phyloP scores from a whole-genome alignment of 306 rosid genomes.

The Sindora glabra region DNA sequence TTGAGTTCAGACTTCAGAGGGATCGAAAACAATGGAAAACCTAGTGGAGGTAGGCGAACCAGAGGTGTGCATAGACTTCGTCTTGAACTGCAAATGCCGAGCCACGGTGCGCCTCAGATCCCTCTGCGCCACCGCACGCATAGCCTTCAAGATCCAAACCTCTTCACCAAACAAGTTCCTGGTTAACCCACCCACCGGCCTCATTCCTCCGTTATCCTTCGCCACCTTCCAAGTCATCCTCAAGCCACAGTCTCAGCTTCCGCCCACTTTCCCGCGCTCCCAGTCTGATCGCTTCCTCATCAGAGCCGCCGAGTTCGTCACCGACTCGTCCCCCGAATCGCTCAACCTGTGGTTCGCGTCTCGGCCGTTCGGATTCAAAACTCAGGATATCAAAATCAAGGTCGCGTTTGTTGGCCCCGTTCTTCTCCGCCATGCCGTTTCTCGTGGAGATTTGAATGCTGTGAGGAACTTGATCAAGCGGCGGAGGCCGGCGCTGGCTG shows the following conservation, averaged over 20 bases:
- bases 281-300: conserved; percentile 66
- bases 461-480: conserved; percentile 50
- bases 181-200: conserved; percentile 66
- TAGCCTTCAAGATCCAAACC: conserved; percentile 78
- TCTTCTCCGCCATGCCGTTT: conserved; percentile 46
- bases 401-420: conserved; percentile 55
- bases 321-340: conserved; percentile 21
- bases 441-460: conserved; percentile 31
- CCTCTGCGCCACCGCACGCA: conserved; percentile 21
- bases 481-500: conserved; percentile 41
- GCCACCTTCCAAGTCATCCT: conserved; percentile 68
- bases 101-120: conserved; percentile 51
- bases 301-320: conserved; percentile 26
- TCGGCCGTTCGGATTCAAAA: conserved; percentile 13
- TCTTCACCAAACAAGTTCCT: conserved; percentile 66
- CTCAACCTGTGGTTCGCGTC: conserved; percentile 35
- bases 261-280: conserved; percentile 58
- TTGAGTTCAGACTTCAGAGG: too few relatives aligned
- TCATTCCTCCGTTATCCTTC: conserved; percentile 45
- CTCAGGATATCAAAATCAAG: conserved; percentile 41
- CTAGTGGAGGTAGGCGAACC: conserved; percentile 53
- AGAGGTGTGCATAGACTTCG: conserved; percentile 26
- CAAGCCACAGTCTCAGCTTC: conserved; percentile 60
- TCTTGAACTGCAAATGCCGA: conserved; percentile 40
- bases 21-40: conserved; percentile 10